phyloP scores from a whole-genome alignment of 768 basidiomycete species.

The Amanita brunnescens region DNA sequence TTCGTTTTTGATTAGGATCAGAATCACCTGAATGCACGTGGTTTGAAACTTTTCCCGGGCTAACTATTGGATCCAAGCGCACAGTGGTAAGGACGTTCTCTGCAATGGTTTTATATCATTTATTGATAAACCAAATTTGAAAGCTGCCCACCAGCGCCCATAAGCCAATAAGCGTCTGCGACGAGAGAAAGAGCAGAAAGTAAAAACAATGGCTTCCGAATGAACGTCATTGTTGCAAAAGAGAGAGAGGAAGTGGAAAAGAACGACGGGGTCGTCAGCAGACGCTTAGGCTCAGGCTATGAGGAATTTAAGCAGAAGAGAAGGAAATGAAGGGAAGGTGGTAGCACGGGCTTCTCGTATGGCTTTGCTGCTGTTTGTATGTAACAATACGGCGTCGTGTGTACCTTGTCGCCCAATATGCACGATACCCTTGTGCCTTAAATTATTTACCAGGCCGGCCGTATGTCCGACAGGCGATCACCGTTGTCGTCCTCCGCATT shows the following conservation, averaged over 20 bases:
- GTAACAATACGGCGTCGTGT: background rate
- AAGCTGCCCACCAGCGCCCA: slow-evolving; percentile 28
- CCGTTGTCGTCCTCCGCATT: background rate
- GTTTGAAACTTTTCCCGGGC: slow-evolving; percentile 29
- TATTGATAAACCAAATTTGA: background rate
- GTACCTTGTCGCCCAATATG: background rate
- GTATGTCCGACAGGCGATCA: background rate
- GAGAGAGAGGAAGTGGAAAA: background rate
- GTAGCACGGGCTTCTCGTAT: background rate
- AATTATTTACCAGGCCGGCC: background rate
- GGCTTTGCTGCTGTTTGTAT: slow-evolving; percentile 3
- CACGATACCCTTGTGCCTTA: background rate
- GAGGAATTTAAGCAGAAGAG: background rate
- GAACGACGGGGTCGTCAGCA: slow-evolving; percentile 1
- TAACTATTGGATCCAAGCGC: slow-evolving; percentile 36
- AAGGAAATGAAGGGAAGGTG: background rate
- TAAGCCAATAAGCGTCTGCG: slow-evolving; percentile 37
- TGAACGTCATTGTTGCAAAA: slow-evolving; percentile 2
- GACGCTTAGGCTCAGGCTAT: background rate
- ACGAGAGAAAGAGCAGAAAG: slow-evolving; percentile 23
- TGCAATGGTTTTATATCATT: slow-evolving; percentile 6
- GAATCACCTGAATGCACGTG: slow-evolving; percentile 39
- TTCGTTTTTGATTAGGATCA: slow-evolving; percentile 3
- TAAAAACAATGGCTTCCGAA: slow-evolving; percentile 23
- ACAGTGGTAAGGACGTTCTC: slow-evolving; percentile 31